These are phyloP conservation scores for Leccinum truebloodii DNA, from an alignment of 768 basidiomycete genomes.

Conservation along the genomic window DNA sequence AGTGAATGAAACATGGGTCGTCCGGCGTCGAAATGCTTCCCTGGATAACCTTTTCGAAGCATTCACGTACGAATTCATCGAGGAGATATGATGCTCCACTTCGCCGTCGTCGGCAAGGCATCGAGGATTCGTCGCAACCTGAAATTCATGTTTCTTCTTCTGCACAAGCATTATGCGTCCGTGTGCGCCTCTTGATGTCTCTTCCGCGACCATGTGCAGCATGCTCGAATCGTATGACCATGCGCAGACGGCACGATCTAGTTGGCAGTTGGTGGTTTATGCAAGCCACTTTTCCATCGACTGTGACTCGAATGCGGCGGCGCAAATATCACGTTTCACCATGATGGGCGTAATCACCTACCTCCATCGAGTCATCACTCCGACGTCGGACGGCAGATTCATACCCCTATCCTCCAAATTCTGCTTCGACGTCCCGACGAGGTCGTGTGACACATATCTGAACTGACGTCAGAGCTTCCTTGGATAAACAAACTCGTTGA, in stretches of 20 bases:
- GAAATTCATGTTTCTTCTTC: not conserved
- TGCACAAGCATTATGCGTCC: not conserved
- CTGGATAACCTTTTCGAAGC: conserved; percentile 2
- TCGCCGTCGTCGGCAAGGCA: not conserved
- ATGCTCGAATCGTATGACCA: not conserved
- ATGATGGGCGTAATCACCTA: not conserved
- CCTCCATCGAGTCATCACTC: not conserved
- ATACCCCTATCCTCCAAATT: not conserved
- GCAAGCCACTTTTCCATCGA: not conserved
- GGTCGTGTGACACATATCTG: not conserved
- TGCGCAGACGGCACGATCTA: not conserved
- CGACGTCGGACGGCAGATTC: not conserved
- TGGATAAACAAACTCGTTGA: not conserved
- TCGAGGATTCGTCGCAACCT: not conserved
- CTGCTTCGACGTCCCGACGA: not conserved
- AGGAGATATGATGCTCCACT: not conserved
- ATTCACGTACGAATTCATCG: not conserved
- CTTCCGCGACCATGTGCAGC: not conserved
- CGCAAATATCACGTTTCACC: not conserved
- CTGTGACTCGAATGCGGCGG: not conserved
- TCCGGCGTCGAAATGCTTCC: not conserved
- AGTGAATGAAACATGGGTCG: not conserved
- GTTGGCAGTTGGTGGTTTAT: not conserved
- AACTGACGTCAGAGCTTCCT: not conserved
- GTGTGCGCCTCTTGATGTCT: not conserved